These are phyloP conservation scores for Saccharomyces pastorianus DNA, from an alignment of 1,139 yeast species.

Conservation along the genomic window DNA sequence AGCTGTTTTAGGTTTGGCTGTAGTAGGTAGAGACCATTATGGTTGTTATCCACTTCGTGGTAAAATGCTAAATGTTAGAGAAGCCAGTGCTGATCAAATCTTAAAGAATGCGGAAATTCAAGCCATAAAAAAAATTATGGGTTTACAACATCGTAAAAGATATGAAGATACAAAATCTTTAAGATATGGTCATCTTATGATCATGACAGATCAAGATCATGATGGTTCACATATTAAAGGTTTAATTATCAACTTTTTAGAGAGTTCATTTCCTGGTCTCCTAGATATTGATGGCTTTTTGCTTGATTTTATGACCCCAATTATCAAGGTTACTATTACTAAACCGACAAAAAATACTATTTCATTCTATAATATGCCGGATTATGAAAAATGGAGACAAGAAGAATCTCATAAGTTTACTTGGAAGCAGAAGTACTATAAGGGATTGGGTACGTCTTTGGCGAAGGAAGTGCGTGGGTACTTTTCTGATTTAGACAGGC, in stretches of 20 bases:
- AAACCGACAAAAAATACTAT: slow-evolving; percentile 57
- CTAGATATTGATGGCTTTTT: slow-evolving; percentile 86
- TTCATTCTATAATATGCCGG: slow-evolving; percentile 92
- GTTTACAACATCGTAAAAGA: slow-evolving; percentile 83
- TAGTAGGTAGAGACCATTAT: slow-evolving; percentile 89
- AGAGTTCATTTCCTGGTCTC: slow-evolving; percentile 90
- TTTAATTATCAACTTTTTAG: slow-evolving; percentile 83
- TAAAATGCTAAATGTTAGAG: slow-evolving; percentile 89
- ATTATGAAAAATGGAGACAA: slow-evolving; percentile 89
- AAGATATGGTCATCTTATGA: slow-evolving; percentile 95
- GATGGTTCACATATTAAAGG: slow-evolving; percentile 99
- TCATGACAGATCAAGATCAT: slow-evolving; percentile 99
- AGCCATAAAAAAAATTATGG: slow-evolving; percentile 91
- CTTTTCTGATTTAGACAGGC: slow-evolving; percentile 77
- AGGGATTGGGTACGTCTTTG: slow-evolving; percentile 96
- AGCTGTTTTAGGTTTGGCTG: slow-evolving; percentile 91
- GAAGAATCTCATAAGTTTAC: slow-evolving; percentile 66
- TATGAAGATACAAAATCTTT: slow-evolving; percentile 68
- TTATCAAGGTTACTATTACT: slow-evolving; percentile 77
- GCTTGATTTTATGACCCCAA: slow-evolving; percentile 92
- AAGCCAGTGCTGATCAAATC: slow-evolving; percentile 90
- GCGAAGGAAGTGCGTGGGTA: slow-evolving; percentile 78
- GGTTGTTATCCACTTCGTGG: slow-evolving; percentile 97
- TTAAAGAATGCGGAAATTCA: slow-evolving; percentile 89
- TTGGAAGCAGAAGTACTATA: slow-evolving; percentile 93